Base-by-base conservation (phyloP, 78 protist species). In the Capsaspora owczarzaki region DNA sequence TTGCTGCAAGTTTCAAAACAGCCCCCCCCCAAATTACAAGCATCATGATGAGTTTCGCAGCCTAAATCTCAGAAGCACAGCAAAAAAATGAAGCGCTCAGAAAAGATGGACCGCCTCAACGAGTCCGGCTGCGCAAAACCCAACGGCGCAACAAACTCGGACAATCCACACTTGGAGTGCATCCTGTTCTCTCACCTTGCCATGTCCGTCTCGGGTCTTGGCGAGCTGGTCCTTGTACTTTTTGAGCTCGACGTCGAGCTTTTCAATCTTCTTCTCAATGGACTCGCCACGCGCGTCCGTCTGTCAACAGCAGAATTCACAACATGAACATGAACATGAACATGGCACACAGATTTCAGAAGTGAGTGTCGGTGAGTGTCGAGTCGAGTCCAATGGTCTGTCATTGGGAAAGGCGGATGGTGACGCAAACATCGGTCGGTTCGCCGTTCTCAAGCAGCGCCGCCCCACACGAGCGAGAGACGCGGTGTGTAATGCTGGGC, bases 261-360 rank as follows among this genome's bases (percentile, higher is more conserved):
- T 76, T 31, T 51, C 75, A 29, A 91, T 91, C 78, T 91, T 91
- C 37, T 85, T 90, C 61, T 91, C 90, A 22, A 87, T 44, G 33
- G 78, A 51, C 29, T 43, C 85, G 46, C 80, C 82, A 27, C 90
- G 83, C n/a, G 49, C 66, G 60, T 86, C 93, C 47, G 86, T 69
- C 90, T 86, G 40, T 29, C 44, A 23, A 33, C 22, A 66, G 40
- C 6, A 16, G 40, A 27, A 10, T 23, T 2, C 31, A 53, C 63
- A 6, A 6, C 33, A 5, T 23, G 6, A 23, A 20, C 31, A 23
- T 14, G 5, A 53, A 2, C 31, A 6, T 53, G 37, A 1, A 29
- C 25, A 20, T 19, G 37, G 6, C 1, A 37, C 37, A 2, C 29
- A 60, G 0, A 29, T 25, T 46, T 46, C 5, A 1, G 38, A 60